Percentiles rank a stretch among this genome's conserved stretches.
phyloP scores from a whole-genome alignment of 1,139 yeast species.

The Zygosaccharomyces pseudobailii region DNA sequence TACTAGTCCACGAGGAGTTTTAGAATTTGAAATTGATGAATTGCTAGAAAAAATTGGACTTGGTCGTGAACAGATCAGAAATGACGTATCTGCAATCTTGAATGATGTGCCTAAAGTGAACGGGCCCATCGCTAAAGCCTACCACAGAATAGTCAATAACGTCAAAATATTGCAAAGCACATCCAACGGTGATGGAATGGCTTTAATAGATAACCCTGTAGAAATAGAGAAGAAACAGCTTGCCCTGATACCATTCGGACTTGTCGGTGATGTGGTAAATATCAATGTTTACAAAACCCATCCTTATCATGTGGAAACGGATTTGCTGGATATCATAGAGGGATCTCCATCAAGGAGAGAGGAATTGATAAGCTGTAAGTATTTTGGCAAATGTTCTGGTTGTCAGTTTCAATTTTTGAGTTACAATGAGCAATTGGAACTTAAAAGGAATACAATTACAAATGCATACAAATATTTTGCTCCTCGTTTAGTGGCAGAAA shows the following conservation, averaged over 20 bases:
- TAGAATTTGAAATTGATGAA: slow-evolving; percentile 66
- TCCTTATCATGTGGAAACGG: slow-evolving; percentile 71
- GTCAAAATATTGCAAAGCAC: slow-evolving; percentile 57
- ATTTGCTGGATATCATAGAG: slow-evolving; percentile 50
- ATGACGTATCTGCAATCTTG: slow-evolving; percentile 61
- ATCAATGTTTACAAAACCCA: slow-evolving; percentile 75
- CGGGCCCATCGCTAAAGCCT: slow-evolving; percentile 34
- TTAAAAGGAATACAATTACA: slow-evolving; percentile 68
- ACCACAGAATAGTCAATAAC: slow-evolving; percentile 55
- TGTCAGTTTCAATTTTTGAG: slow-evolving; percentile 85
- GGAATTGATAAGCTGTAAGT: slow-evolving; percentile 55
- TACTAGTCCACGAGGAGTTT: slow-evolving; percentile 77
- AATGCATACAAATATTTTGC: slow-evolving; percentile 85
- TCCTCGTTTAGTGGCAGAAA: slow-evolving; percentile 38
- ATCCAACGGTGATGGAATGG: slow-evolving; percentile 80
- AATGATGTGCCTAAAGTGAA: slow-evolving; percentile 51
- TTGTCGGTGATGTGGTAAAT: slow-evolving; percentile 76
- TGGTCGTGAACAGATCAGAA: slow-evolving; percentile 45
- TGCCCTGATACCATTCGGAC: slow-evolving; percentile 76
- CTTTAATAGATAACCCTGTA: slow-evolving; percentile 55
- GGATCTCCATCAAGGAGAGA: slow-evolving; percentile 52
- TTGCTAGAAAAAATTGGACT: slow-evolving; percentile 45
- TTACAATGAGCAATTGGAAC: slow-evolving; percentile 64
- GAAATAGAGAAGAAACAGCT: slow-evolving; percentile 39
- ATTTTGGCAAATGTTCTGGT: slow-evolving; percentile 82